phyloP scores from a whole-genome alignment of 2,329 filamentous ascomycete species.

The Aspergillus sp. region DNA sequence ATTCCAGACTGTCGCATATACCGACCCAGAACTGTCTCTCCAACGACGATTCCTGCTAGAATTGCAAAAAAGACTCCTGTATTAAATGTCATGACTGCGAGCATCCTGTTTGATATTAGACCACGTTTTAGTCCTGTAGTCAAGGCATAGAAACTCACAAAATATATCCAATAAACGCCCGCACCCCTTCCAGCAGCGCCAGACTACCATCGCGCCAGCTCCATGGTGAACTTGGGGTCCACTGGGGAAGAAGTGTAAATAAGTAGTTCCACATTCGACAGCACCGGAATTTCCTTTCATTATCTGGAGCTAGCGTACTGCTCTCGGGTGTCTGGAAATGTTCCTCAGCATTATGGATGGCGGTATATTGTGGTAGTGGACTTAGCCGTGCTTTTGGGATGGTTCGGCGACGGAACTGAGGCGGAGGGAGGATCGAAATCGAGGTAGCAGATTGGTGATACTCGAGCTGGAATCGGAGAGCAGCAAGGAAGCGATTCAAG shows the following conservation, averaged over 20 bases:
- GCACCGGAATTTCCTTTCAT: not conserved
- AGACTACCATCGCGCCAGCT: not conserved
- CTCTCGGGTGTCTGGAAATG: no score
- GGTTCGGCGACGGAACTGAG: not conserved
- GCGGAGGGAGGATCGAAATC: not conserved
- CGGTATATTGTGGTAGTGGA: conserved; percentile 4
- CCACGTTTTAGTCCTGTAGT: no score
- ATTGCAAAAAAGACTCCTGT: conserved; percentile 12
- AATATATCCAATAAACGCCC: conserved; percentile 12
- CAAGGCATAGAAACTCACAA: not conserved
- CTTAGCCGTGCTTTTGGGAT: conserved; percentile 7
- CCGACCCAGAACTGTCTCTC: conserved; percentile 12
- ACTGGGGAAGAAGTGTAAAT: not conserved
- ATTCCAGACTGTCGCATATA: conserved; percentile 5
- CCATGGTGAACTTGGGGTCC: not conserved
- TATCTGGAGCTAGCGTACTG: no score
- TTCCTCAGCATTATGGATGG: not conserved
- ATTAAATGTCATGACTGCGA: conserved; percentile 19
- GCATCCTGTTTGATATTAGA: conserved; percentile 8
- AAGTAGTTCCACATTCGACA: not conserved
- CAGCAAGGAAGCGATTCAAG: conserved; percentile 10
- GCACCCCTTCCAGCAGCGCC: conserved; percentile 8
- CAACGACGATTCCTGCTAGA: conserved; percentile 9
- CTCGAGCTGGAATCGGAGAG: conserved; percentile 9
- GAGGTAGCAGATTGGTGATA: not conserved